Evolutionary conservation across 2,329 filamentous ascomycete genomes (phyloP).

Genomic region (Pyrenochaeta sp.): DNA sequence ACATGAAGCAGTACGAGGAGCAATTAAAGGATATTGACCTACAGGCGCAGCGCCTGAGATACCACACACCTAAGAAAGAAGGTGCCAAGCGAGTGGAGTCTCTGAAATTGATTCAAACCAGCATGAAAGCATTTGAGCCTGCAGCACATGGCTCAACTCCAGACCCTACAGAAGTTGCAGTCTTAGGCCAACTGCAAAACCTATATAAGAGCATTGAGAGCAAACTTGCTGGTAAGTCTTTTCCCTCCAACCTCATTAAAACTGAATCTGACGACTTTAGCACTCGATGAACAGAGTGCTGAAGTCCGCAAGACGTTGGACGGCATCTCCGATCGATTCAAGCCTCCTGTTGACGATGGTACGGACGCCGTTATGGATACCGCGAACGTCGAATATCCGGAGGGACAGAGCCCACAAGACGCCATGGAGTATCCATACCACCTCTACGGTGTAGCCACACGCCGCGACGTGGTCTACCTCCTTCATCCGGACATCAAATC

Average conservation of each 20-base stretch:
- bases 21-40: constrained; percentile 43
- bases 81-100: constrained; percentile 46
- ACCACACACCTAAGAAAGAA: constrained; percentile 37
- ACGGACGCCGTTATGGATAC: constrained; percentile 38
- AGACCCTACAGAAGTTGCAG: constrained; percentile 27
- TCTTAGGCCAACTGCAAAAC: constrained; percentile 38
- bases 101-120: constrained; percentile 49
- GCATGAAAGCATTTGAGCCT: constrained; percentile 46
- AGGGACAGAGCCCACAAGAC: constrained; percentile 29
- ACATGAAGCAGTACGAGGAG: constrained; percentile 46
- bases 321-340: constrained; percentile 57
- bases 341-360: constrained; percentile 52
- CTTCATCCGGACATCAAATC: constrained; percentile 50
- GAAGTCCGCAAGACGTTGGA: constrained; percentile 53
- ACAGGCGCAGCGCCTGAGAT: constrained; percentile 48
- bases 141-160: constrained; percentile 15
- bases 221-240: constrained; percentile 39
- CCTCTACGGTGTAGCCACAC: constrained; percentile 66
- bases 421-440: constrained; percentile 58
- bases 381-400: constrained; percentile 17
- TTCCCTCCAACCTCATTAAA: too few species aligned
- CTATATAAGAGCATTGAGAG: constrained; percentile 43
- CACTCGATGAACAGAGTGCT: constrained; percentile 54
- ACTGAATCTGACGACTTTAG: constrained; percentile 37
- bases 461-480: constrained; percentile 65